phyloP scores from a whole-genome alignment of 2,329 filamentous ascomycete genomes.

The Aciculosporium take region DNA sequence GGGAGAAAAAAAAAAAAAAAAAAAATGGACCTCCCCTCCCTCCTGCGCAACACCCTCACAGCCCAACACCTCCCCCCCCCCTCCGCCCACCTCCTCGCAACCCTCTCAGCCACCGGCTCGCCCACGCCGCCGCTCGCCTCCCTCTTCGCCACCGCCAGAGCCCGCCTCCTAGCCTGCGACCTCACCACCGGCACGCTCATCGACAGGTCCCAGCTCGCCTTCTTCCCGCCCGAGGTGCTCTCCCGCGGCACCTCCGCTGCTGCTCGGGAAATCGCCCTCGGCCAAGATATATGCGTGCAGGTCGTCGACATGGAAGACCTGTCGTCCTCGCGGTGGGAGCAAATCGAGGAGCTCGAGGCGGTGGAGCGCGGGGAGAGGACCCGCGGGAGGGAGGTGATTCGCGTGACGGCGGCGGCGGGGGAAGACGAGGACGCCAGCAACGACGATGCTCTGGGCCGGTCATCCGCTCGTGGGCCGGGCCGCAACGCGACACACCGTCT shows the following conservation, averaged over 20 bases:
- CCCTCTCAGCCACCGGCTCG: conserved; percentile 42
- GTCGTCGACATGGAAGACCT: conserved; percentile 80
- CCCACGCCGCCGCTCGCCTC: conserved; percentile 51
- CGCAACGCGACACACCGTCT: conserved; percentile 59
- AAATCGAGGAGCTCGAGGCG: conserved; percentile 69
- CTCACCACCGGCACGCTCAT: conserved; percentile 42
- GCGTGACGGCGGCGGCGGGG: conserved; percentile 34
- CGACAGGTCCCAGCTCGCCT: conserved; percentile 22
- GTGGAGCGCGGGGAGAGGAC: conserved; percentile 59
- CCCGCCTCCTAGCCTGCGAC: conserved; percentile 67
- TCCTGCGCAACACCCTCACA: conserved; percentile 29
- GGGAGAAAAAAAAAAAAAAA: too few relatives aligned
- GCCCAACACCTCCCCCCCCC: conserved; percentile 39
- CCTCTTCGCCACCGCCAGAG: conserved; percentile 63
- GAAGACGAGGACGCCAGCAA: conserved; percentile 23
- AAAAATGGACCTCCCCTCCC: conserved; percentile 12
- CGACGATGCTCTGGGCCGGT: neutral
- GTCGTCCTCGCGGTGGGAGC: conserved; percentile 65
- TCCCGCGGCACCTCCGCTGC: conserved; percentile 37
- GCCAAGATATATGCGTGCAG: conserved; percentile 57
- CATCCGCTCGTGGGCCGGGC: neutral
- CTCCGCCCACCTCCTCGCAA: conserved; percentile 45
- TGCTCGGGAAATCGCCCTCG: conserved; percentile 41
- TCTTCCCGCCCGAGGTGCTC: conserved; percentile 40
- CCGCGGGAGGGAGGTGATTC: conserved; percentile 67